Base-by-base conservation (phyloP, 371 early-diverging fungal genomes). In the Mucor velutinosus region DNA sequence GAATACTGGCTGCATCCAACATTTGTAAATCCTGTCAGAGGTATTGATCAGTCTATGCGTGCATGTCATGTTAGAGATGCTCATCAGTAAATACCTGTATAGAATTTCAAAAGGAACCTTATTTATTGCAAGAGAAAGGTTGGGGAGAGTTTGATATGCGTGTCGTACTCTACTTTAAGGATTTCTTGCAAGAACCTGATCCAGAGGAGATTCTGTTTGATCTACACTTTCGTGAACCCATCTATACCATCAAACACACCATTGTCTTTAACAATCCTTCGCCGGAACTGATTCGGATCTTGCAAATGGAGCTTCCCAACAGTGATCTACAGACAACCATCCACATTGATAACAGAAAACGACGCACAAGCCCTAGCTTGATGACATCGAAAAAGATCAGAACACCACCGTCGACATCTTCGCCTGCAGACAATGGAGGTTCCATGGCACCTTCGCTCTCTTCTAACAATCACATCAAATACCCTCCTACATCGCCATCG, bases 91-190 rank as follows among this genome's bases (percentile, higher is more conserved):
- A n/a, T n/a, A 2, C 37, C 1, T 35, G 17, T 12, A 30, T 62
- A 92, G 92, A 88, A 47, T 77, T 85, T 33, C 74, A 69, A 15
- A 87, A 81, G 14, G 84, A 87, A 66, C 92, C 92, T 27, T 92
- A 85, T 64, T 59, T 70, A 45, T 66, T 90, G 37, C 79, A 82
- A 70, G 88, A 91, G 66, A 82, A 87, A 67, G 91, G 91, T 21
- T 91, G 91, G 91, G 91, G 91, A 49, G 89, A 89, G 68, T 91
- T 91, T 64, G 91, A 91, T 75, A 80, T 91, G 79, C 76, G 83
- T 19, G 81, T 89, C 35, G 72, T 82, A 56, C 73, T 91, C 6
- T 79, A 86, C 62, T 89, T 89, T 69, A 67, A 72, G 17, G 74
- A 87, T 68, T 76, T 84, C 37, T 55, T 77, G 37, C 66, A 78